These are phyloP conservation scores for Ceratocystis huliohia DNA, from an alignment of 2,329 filamentous ascomycete genomes.

Conservation along the genomic window DNA sequence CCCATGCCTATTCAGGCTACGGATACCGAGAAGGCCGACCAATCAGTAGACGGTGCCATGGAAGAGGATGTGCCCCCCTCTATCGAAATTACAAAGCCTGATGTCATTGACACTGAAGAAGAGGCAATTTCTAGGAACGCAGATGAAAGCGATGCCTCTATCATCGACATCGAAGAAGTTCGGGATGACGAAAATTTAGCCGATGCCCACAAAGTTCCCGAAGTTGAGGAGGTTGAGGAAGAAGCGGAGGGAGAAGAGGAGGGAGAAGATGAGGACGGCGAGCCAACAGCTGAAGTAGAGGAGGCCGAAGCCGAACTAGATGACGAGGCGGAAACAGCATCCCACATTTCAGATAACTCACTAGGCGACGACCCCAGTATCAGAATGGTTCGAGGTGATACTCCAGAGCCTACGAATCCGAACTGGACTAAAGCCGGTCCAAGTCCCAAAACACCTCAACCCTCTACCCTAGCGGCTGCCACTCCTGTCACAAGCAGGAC, in stretches of 20 bases:
- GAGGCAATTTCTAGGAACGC: background rate
- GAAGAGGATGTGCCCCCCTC: background rate
- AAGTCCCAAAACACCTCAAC: conserved; percentile 2
- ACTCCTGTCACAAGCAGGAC: conserved; percentile 15
- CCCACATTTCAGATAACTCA: conserved; percentile 5
- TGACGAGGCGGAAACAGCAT: background rate
- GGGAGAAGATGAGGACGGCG: background rate
- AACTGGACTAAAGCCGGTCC: background rate
- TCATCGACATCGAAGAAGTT: conserved; percentile 11
- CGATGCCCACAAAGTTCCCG: conserved; percentile 1
- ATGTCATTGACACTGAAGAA: background rate
- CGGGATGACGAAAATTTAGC: conserved; percentile 2
- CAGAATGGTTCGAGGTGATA: conserved; percentile 13
- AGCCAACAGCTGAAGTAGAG: background rate
- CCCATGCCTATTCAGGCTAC: conserved; percentile 6
- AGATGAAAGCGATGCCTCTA: background rate
- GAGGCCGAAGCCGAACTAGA: background rate
- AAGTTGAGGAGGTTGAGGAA: conserved; percentile 7
- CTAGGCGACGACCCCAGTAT: conserved; percentile 16
- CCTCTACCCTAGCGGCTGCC: background rate
- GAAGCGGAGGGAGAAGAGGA: background rate
- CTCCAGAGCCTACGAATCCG: background rate
- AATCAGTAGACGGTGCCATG: background rate
- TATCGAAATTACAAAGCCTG: background rate
- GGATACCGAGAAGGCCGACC: background rate